Evolutionary conservation across 1,139 yeast species (phyloP), one percentile per base, ranked within the genome.

Genomic region (Hansenula sp.): DNA sequence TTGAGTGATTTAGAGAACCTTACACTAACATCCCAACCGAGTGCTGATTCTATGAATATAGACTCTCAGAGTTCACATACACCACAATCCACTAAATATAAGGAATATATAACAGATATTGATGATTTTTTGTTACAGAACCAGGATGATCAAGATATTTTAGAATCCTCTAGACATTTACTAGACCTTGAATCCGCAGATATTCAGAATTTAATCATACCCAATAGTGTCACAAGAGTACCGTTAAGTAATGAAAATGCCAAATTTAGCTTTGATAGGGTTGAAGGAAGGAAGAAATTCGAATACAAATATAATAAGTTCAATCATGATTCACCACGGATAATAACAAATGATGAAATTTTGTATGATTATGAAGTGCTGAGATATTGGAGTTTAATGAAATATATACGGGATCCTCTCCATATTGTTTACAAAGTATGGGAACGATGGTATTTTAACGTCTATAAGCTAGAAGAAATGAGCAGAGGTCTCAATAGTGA

Each of bases 111-210:
- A 9, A 38, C 44, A 8, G 41, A 45, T 17, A 48, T 48, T 6
- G 52, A 48, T 3, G 51, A 47, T n/a, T 48, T 26, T 17, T 39
- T 48, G 1, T 10, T 48, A 6, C 35, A 40, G 1, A 46, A 48
- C 27, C 52, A 48, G 14, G 43, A 45, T 14, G 52, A 48, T 21
- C 21, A 39, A 4, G 52, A 48, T 16, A 36, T 48, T 0, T 29
- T 48, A 3, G 42, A 41, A 5, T 28, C 41, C 2, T 43, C 51
- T 0, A 30, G 37, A 20, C 48, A 47, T 34, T 31, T 47, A 20
- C 4, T 29, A 5, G 22, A 22, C n/a, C 4, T 24, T 10, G 13
- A 24, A 4, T 10, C 9, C 12, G 13, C 8, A 4, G 26, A 24
- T 24, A 7, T 18, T 12, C 21, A 16, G n/a, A 9, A 22, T 22